Evolutionary conservation across 2,329 filamentous ascomycete genomes (phyloP).

Genomic region (Chlorencoelia australis): DNA sequence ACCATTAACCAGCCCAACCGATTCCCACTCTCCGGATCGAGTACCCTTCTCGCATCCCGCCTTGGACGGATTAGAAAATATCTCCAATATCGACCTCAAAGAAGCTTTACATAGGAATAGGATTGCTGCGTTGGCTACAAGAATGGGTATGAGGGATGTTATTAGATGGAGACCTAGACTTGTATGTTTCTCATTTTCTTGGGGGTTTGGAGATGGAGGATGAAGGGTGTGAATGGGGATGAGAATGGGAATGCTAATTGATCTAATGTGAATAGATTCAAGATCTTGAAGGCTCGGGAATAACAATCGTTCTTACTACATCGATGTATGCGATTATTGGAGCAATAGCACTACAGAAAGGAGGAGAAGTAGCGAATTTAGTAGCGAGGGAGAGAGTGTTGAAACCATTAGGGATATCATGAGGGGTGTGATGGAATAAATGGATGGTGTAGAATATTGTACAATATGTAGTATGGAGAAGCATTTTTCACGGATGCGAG

Average conservation of each 20-base stretch:
- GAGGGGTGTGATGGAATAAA: slow-evolving; percentile 20
- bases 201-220: slow-evolving; percentile 14
- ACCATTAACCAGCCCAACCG: slow-evolving; percentile 35
- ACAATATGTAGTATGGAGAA: no score
- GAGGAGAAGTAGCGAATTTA: slow-evolving; percentile 65
- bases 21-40: no score
- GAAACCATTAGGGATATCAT: slow-evolving; percentile 26
- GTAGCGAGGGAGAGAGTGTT: slow-evolving; percentile 57
- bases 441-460: slow-evolving; percentile 9
- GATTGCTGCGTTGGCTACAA: slow-evolving; percentile 56
- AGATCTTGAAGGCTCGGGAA: slow-evolving; percentile 62
- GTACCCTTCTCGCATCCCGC: slow-evolving; percentile 60
- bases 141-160: slow-evolving; percentile 63
- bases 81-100: slow-evolving; percentile 50
- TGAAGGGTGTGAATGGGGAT: no score
- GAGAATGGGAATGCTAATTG: no score
- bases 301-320: slow-evolving; percentile 64
- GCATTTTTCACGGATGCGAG: no score
- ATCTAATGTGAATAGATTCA: slow-evolving; percentile 46
- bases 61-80: slow-evolving; percentile 62
- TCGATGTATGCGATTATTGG: slow-evolving; percentile 80
- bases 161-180: slow-evolving; percentile 81
- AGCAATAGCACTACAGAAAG: slow-evolving; percentile 79
- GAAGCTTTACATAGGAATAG: slow-evolving; percentile 54
- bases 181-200: slow-evolving; percentile 36